A percentile compares a stretch with the other conserved stretches of the same genome.
Evolutionary conservation across 306 rosid genomes (phyloP).

Genomic region (barrel medic (Medicago truncatula)): DNA sequence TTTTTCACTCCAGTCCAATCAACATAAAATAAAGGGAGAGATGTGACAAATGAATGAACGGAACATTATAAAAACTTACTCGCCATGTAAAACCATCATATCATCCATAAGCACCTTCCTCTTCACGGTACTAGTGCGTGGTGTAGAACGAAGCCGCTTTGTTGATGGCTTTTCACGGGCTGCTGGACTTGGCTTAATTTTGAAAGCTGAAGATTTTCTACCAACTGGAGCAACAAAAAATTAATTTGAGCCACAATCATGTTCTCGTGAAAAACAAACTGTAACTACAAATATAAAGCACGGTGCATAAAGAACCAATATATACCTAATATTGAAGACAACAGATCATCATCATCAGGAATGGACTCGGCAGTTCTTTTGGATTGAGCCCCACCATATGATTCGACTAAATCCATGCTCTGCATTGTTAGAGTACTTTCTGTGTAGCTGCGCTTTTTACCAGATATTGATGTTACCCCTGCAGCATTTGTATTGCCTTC

Average conservation of each 20-base stretch:
- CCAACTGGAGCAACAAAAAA: slow-evolving; percentile 73
- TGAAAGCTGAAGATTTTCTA: slow-evolving; percentile 81
- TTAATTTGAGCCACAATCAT: slow-evolving; percentile 42
- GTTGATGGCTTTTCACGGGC: slow-evolving; percentile 59
- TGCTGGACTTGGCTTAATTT: slow-evolving; percentile 82
- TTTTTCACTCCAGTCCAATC: slow-evolving; percentile 15
- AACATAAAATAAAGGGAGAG: slow-evolving; percentile 4
- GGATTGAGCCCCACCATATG: slow-evolving; percentile 65
- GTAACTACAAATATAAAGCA: slow-evolving; percentile 8
- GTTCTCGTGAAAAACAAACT: slow-evolving; percentile 18
- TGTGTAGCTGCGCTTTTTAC: slow-evolving; percentile 83
- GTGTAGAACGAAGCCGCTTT: slow-evolving; percentile 64
- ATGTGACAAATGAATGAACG: slow-evolving; percentile 24
- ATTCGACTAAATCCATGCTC: slow-evolving; percentile 72
- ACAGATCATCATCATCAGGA: slow-evolving; percentile 95
- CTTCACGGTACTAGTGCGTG: slow-evolving; percentile 67
- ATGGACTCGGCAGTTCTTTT: slow-evolving; percentile 67
- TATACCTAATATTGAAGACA: slow-evolving; percentile 97
- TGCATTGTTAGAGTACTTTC: slow-evolving; percentile 82
- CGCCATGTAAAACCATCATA: slow-evolving; percentile 97
- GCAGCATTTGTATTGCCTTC: slow-evolving; percentile 52
- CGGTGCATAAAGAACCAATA: slow-evolving; percentile 28
- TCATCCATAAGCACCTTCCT: slow-evolving; percentile 97
- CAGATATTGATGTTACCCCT: slow-evolving; percentile 52
- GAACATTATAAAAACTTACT: slow-evolving; percentile 68